Conservation (phyloP, 108 stramenopile genomes). For the Fistulifera solaris region DNA sequence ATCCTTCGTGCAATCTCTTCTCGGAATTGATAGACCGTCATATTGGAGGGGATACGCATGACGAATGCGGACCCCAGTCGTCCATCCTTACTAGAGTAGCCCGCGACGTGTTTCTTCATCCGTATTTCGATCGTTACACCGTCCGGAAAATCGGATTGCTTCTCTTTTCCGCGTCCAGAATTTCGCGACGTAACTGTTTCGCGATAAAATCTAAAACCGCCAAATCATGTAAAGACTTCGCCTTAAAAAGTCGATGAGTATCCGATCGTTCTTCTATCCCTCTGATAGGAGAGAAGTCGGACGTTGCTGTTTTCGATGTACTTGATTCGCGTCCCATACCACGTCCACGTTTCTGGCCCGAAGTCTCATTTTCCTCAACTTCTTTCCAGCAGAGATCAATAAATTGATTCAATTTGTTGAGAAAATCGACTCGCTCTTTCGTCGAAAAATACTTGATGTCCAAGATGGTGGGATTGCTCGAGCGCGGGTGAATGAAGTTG, state of each 20-base stretch:
- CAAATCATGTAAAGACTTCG: constrained; percentile 38
- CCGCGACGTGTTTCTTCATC: constrained; percentile 21
- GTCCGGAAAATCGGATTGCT: constrained; percentile 31
- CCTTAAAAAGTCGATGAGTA: constrained; percentile 32
- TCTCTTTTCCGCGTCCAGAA: constrained; percentile 8
- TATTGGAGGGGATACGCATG: constrained; percentile 40
- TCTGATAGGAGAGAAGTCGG: no score
- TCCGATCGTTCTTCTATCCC: constrained; percentile 12
- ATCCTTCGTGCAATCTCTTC: constrained; percentile 28
- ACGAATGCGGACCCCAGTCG: constrained; percentile 30
- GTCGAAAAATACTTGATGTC: constrained; percentile 25
- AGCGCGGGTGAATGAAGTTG: constrained; percentile 12
- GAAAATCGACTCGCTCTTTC: constrained; percentile 35
- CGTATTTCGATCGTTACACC: constrained; percentile 45
- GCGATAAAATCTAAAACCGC: constrained; percentile 56
- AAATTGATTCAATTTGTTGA: constrained; percentile 41
- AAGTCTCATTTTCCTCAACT: constrained; percentile 21
- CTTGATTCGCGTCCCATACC: neutral
- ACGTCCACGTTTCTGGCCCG: constrained; percentile 6
- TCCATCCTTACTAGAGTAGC: neutral
- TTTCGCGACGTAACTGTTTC: constrained; percentile 22
- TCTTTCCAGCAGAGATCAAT: constrained; percentile 39
- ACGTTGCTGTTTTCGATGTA: neutral
- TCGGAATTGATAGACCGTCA: constrained; percentile 57
- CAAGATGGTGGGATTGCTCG: constrained; percentile 11